A percentile compares a stretch with the other conserved stretches of the same genome.
Conservation (phyloP, 2,329 filamentous ascomycete species). For the Passalora sequoiae region DNA sequence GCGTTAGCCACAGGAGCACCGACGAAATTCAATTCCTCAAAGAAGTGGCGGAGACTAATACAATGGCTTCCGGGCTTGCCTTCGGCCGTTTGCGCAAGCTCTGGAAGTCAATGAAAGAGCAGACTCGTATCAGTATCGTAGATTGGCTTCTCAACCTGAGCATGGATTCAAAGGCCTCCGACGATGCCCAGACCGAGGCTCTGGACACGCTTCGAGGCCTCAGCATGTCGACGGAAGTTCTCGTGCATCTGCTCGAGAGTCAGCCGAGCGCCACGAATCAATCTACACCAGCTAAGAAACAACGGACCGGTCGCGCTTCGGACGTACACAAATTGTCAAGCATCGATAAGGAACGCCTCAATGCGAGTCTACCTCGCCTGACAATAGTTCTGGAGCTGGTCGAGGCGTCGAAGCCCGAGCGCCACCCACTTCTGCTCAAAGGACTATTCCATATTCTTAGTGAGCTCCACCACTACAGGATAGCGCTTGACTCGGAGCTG, state of each 20-base stretch:
- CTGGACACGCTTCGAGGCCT: slow-evolving; percentile 68
- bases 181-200: slow-evolving; percentile 51
- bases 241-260: slow-evolving; percentile 66
- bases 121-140: slow-evolving; percentile 56
- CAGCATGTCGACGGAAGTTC: slow-evolving; percentile 65
- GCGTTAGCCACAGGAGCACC: slow-evolving; percentile 52
- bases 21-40: slow-evolving; percentile 54
- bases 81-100: slow-evolving; percentile 66
- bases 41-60: slow-evolving; percentile 40
- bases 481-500: slow-evolving; percentile 75
- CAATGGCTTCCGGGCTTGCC: slow-evolving; percentile 56
- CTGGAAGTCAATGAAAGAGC: slow-evolving; percentile 67
- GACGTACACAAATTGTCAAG: slow-evolving; percentile 59
- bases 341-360: slow-evolving; percentile 61
- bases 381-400: slow-evolving; percentile 86
- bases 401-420: slow-evolving; percentile 69
- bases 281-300: slow-evolving; percentile 69
- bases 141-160: slow-evolving; percentile 58
- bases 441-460: slow-evolving; percentile 79
- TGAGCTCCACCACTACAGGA: slow-evolving; percentile 78
- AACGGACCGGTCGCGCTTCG: slow-evolving; percentile 61
- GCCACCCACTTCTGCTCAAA: slow-evolving; percentile 70
- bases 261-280: slow-evolving; percentile 68
- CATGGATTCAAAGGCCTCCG: slow-evolving; percentile 30
- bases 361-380: slow-evolving; percentile 64